These are phyloP conservation scores for Turritis glabra DNA, from an alignment of 345 rosid species.

Conservation along the genomic window DNA sequence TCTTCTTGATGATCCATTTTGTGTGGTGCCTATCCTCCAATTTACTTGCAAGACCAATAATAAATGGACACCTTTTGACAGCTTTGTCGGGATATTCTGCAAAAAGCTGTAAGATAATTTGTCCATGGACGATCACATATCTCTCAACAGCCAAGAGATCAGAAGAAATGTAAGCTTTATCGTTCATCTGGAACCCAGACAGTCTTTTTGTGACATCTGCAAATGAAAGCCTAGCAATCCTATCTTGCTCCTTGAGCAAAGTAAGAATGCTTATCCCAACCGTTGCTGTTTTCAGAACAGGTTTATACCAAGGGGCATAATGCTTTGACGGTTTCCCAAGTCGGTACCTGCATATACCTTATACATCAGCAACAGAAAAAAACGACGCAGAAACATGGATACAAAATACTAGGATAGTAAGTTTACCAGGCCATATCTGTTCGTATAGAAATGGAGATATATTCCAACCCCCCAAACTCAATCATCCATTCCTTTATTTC, in stretches of 20 bases:
- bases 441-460: constrained; percentile 57
- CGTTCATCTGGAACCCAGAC: constrained; percentile 48
- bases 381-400: neutral
- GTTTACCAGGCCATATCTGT: constrained; percentile 84
- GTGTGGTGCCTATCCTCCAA: constrained; percentile 84
- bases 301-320: constrained; percentile 73
- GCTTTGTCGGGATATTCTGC: constrained; percentile 55
- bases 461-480: constrained; percentile 61
- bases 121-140: constrained; percentile 82
- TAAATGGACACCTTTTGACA: constrained; percentile 63
- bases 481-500: constrained; percentile 88
- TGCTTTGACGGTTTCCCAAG: constrained; percentile 86
- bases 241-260: constrained; percentile 57
- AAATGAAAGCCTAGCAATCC: constrained; percentile 66
- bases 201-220: constrained; percentile 51
- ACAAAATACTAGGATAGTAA: neutral
- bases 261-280: constrained; percentile 67
- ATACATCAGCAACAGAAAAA: neutral
- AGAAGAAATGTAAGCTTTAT: constrained; percentile 67
- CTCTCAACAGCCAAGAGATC: constrained; percentile 60
- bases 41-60: constrained; percentile 49
- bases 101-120: constrained; percentile 68
- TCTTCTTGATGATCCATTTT: constrained; percentile 76
- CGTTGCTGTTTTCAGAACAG: constrained; percentile 69
- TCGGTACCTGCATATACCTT: constrained; percentile 62